Percentiles rank a stretch among this genome's conserved stretches.
Conservation (phyloP, 768 basidiomycete genomes). For the Cystobasidium onofrii region DNA sequence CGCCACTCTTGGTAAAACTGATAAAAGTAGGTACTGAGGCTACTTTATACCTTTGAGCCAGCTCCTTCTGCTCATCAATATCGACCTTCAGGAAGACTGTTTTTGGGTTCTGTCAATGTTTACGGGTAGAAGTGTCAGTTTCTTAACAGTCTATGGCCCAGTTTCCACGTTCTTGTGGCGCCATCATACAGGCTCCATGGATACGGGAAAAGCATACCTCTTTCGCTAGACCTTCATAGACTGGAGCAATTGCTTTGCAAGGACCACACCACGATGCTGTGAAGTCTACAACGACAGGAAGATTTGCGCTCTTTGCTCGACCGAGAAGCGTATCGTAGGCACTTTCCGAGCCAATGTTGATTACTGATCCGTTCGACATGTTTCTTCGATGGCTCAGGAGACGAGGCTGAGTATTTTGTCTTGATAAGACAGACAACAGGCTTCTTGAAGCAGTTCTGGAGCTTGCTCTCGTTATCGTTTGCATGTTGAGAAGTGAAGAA, state of each 20-base stretch:
- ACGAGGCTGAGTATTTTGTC: background rate
- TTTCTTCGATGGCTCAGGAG: background rate
- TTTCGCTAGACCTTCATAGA: constrained; percentile 20
- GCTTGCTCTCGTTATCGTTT: too few species aligned
- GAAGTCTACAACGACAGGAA: constrained; percentile 23
- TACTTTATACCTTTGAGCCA: background rate
- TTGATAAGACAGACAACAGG: too few species aligned
- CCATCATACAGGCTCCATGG: too few species aligned
- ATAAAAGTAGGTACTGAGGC: constrained; percentile 26
- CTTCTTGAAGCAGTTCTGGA: too few species aligned
- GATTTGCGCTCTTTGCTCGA: background rate
- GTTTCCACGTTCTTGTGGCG: too few species aligned
- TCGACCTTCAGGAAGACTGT: constrained; percentile 28
- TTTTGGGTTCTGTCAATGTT: background rate
- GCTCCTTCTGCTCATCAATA: constrained; percentile 27
- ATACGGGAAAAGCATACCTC: background rate
- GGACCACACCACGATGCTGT: constrained; percentile 26
- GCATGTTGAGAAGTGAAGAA: too few species aligned
- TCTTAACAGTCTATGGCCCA: too few species aligned
- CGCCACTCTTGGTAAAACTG: constrained; percentile 1
- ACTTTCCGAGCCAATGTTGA: background rate
- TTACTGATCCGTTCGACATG: constrained; percentile 29
- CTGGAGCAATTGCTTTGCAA: background rate
- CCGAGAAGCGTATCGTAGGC: constrained; percentile 22
- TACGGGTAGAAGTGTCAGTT: background rate